These are phyloP conservation scores for Beauveria scarabaeidicola DNA, from an alignment of 2,329 filamentous ascomycete species.

Conservation along the genomic window DNA sequence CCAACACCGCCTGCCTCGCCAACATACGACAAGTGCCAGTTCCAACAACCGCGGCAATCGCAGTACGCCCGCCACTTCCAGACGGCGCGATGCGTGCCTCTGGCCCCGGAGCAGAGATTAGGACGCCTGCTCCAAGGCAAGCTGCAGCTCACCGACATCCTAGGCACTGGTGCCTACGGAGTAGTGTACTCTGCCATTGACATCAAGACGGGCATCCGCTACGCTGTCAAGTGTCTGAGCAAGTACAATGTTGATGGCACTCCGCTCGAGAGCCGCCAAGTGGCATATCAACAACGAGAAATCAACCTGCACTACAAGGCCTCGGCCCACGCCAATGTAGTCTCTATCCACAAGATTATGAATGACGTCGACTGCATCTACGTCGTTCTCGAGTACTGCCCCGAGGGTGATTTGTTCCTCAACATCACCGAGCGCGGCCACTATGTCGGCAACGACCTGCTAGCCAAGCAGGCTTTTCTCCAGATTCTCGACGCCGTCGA, in stretches of 20 bases:
- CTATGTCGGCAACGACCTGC: conserved; percentile 84
- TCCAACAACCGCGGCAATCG: conserved; percentile 29
- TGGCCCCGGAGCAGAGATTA: conserved; percentile 74
- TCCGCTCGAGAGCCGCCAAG: conserved; percentile 73
- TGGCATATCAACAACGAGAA: conserved; percentile 85
- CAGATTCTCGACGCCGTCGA: conserved; percentile 95
- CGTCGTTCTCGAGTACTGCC: conserved; percentile 94
- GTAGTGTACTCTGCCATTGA: conserved; percentile 89
- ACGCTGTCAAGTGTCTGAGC: conserved; percentile 95
- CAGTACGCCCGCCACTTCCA: conserved; percentile 32
- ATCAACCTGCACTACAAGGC: conserved; percentile 86
- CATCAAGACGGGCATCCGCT: conserved; percentile 69
- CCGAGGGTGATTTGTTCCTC: conserved; percentile 91
- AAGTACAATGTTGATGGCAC: conserved; percentile 68
- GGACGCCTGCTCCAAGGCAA: conserved; percentile 75
- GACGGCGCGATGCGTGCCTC: conserved; percentile 41
- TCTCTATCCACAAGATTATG: conserved; percentile 89
- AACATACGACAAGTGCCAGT: conserved; percentile 41
- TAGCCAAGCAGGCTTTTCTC: conserved; percentile 81
- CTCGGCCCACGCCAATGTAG: conserved; percentile 84
- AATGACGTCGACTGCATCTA: conserved; percentile 88
- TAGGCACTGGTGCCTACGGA: conserved; percentile 92
- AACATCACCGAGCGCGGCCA: conserved; percentile 94
- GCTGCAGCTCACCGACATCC: conserved; percentile 73
- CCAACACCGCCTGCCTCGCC: conserved; percentile 51